Evolutionary conservation across 305 asterid species (phyloP), one percentile per base, ranked within the genome.

Genomic region (Solanum hybrid): DNA sequence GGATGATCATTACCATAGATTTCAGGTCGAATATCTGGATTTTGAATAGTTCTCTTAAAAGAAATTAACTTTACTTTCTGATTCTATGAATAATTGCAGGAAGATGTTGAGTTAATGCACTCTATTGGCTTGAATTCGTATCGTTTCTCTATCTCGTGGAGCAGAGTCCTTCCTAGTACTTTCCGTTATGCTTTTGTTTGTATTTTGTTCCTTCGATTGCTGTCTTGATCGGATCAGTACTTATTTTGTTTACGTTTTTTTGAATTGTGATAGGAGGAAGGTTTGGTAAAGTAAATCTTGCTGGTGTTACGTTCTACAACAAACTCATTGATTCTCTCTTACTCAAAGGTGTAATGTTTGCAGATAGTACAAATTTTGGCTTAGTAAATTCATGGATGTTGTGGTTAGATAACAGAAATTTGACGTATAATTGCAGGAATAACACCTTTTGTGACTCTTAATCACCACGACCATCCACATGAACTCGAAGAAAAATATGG

Each of bases 91-190:
- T 2, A 4, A 41, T 83, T 82, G 31, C 94, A 97, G 98, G 98
- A 97, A 92, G 99, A 97, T 41, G 95, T 96, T 91, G 97, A 96
- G 92, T 91, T 93, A 72, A 90, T 96, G 76, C 92, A 94, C 68
- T 95, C 96, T 77, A 96, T 95, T 36, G 98, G 99, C 20, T 93
- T 96, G 88, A 87, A 92, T 90, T 93, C 97, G 34, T 97, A 97
- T 88, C 95, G 98, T 12, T 91, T 97, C 89, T 97, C 99, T 31
- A 95, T 97, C 92, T 96, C 99, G 6, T 96, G 99, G 99, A 92
- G 96, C 89, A 95, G 99, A 95, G 89, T 97, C 93, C 95, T 97
- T 88, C 99, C 99, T 11, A 93, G 99, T 97, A 93, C 72, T 38
- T 31, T 86, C 32, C n/a, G 10, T 15, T 85, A 57, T 90, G 38